phyloP scores from a whole-genome alignment of 805 yeast species.

The fission yeast (Schizosaccharomyces pombe) region ASM294v3 CU329670.1:93001-93500 shows the following conservation, averaged over 20 bases:
- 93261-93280: slow-evolving; percentile 10
- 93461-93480: no score
- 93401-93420: no score
- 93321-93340: slow-evolving; percentile 7
- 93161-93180: not conserved
- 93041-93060: no score
- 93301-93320: slow-evolving; percentile 7
- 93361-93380: not conserved
- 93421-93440: no score
- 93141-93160: no score
- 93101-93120: no score
- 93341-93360: not conserved
- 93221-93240: slow-evolving; percentile 5
- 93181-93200: not conserved
- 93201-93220: not conserved
- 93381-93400: not conserved
- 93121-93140: no score
- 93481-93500: slow-evolving; percentile 8
- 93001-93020: no score
- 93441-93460: no score
- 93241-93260: slow-evolving; percentile 9
- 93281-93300: slow-evolving; percentile 8
- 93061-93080: no score
- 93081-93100: no score
- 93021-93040: no score